Base-by-base conservation (phyloP, 306 rosid species). In the Casuarina glauca region DNA sequence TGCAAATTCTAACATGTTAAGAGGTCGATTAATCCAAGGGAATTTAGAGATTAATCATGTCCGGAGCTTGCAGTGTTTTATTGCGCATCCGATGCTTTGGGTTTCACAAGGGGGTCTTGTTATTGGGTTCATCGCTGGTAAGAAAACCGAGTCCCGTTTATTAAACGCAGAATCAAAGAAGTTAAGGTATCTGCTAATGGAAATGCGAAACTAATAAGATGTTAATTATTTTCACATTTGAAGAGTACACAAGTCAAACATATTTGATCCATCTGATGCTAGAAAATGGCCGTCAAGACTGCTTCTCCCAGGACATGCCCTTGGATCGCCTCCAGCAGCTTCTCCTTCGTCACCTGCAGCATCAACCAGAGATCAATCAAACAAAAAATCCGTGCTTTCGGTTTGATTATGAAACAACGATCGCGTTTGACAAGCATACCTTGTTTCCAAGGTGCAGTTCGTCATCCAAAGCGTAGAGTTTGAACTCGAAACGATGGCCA, bases 231-330 rank as follows among this genome's bases (percentile, higher is more conserved):
- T n/a, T 52, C 58, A 52, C 58, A n/a, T 9, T 2, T 3, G 13
- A n/a, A 1, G 17, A n/a, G 17, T 4, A 52, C 6, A 16, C 4
- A 52, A 16, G 1, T 1, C 2, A 52, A 53, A 53, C 20, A 53
- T n/a, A 6, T 6, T 53, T 7, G 19, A 16, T 52, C 17, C 17
- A 13, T 11, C 6, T 13, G 17, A 16, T 42, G 8, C 9, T 80
- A 92, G 80, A 66, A 87, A 58, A 54, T 66, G 38, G 94, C 96
- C 49, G 74, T 70, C 51, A 92, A 71, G 7, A 38, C 80, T 0
- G 97, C 87, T 82, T 94, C 96, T 74, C 91, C 96, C 6, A 92
- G 67, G 49, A 88, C 92, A 78, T 94, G 96, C 73, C 94, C 97
- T 70, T 79, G 77, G 17, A 82, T 85, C 1, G 87, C 75, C 0